Conservation (phyloP, 2,329 filamentous ascomycete genomes). For the Zalaria sp. region DNA sequence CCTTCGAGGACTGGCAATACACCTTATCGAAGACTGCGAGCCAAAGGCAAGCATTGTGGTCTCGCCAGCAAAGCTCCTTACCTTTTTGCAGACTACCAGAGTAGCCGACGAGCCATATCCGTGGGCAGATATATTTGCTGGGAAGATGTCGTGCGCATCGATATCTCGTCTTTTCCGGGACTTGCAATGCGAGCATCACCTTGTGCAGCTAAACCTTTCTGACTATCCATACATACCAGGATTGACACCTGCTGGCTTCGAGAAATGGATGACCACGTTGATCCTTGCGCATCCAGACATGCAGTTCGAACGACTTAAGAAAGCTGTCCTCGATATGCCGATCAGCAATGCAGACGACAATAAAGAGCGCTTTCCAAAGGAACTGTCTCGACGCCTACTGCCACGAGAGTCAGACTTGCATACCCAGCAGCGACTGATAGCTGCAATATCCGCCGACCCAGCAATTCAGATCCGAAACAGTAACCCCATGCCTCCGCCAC, state of each 20-base stretch:
- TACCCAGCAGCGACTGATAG: conserved; percentile 45
- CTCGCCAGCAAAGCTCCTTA: conserved; percentile 58
- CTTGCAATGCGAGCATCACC: conserved; percentile 33
- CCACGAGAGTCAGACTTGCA: conserved; percentile 44
- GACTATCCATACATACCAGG: conserved; percentile 29
- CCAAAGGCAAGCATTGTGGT: conserved; percentile 58
- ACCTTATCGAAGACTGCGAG: conserved; percentile 57
- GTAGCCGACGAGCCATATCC: conserved; percentile 53
- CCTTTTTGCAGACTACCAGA: conserved; percentile 56
- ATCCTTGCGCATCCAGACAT: conserved; percentile 63
- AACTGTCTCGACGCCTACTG: conserved; percentile 60
- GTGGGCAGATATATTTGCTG: conserved; percentile 38
- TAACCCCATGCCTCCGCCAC: conserved; percentile 19
- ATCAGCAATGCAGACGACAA: conserved; percentile 51
- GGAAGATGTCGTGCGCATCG: conserved; percentile 23
- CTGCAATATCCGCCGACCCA: conserved; percentile 41
- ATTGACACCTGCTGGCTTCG: conserved; percentile 32
- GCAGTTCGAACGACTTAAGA: conserved; percentile 57
- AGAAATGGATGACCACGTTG: conserved; percentile 54
- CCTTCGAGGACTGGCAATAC: conserved; percentile 56
- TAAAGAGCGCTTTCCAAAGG: conserved; percentile 63
- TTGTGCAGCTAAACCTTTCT: conserved; percentile 25
- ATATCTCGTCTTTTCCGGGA: conserved; percentile 32
- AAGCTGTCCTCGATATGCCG: conserved; percentile 55
- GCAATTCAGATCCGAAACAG: conserved; percentile 29